These are phyloP conservation scores for Termitomyces sp. DNA, from an alignment of 768 basidiomycete species.

Conservation along the genomic window DNA sequence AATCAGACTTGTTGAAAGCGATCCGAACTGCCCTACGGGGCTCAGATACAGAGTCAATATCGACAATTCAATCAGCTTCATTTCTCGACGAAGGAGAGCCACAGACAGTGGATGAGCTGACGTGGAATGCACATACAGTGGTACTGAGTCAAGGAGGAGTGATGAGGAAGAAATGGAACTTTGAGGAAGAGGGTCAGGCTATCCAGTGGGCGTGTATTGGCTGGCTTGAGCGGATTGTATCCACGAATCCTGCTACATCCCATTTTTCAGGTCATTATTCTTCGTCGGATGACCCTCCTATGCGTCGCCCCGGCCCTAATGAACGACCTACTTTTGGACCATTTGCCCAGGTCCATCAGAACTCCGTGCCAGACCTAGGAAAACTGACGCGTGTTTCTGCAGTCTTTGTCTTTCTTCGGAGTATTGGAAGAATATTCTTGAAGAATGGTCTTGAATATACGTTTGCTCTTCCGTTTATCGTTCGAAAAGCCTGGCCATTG, in stretches of 20 bases:
- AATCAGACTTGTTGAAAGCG: slow-evolving; percentile 44
- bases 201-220: slow-evolving; percentile 82
- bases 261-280: slow-evolving; percentile 25
- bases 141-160: slow-evolving; percentile 63
- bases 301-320: slow-evolving; percentile 12
- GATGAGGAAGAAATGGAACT: slow-evolving; percentile 69
- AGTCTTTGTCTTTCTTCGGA: slow-evolving; percentile 75
- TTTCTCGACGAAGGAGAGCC: slow-evolving; percentile 34
- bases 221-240: slow-evolving; percentile 49
- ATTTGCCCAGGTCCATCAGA: slow-evolving; percentile 40
- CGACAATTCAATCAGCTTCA: slow-evolving; percentile 35
- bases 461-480: slow-evolving; percentile 76
- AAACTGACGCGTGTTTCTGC: slow-evolving; percentile 41
- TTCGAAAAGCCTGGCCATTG: slow-evolving; percentile 73
- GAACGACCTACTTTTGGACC: slow-evolving; percentile 50
- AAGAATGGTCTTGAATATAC: slow-evolving; percentile 71
- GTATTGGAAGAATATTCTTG: slow-evolving; percentile 66
- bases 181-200: slow-evolving; percentile 62
- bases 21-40: slow-evolving; percentile 60
- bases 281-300: slow-evolving; percentile 26
- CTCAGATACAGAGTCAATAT: slow-evolving; percentile 35
- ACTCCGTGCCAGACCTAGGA: slow-evolving; percentile 30
- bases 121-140: slow-evolving; percentile 64
- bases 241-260: slow-evolving; percentile 20
- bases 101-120: slow-evolving; percentile 56